Conservation (phyloP, 2,329 filamentous ascomycete genomes). For the Ascosphaera apis region DNA sequence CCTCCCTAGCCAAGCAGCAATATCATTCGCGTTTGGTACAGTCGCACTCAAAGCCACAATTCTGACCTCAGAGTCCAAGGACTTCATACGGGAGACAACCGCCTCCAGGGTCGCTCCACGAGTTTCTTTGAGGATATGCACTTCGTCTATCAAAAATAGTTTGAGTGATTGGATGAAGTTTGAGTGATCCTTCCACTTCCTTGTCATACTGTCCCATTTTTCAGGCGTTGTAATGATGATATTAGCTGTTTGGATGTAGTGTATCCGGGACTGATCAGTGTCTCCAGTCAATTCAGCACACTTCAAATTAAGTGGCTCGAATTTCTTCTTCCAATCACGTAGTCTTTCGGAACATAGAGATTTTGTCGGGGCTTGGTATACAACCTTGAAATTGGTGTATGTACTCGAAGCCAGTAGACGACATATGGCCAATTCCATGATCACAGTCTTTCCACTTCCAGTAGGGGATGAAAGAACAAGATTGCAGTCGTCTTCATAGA, state of each 20-base stretch:
- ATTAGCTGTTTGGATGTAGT: constrained; percentile 46
- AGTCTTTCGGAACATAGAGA: constrained; percentile 57
- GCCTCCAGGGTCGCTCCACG: constrained; percentile 63
- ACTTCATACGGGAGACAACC: constrained; percentile 73
- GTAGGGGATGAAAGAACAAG: constrained; percentile 63
- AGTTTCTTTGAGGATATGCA: constrained; percentile 61
- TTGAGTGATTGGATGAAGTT: constrained; percentile 53
- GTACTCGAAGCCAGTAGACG: constrained; percentile 35
- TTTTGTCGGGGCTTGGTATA: constrained; percentile 71
- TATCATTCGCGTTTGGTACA: constrained; percentile 58
- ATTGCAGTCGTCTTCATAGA: constrained; percentile 49
- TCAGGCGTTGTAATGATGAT: constrained; percentile 78
- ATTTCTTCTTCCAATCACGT: constrained; percentile 57
- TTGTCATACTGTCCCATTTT: constrained; percentile 77
- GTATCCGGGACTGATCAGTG: constrained; percentile 43
- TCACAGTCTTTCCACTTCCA: constrained; percentile 62
- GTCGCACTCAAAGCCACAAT: constrained; percentile 69
- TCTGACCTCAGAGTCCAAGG: constrained; percentile 47
- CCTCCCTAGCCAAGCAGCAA: constrained; percentile 57
- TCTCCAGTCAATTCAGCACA: constrained; percentile 68
- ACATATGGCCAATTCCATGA: constrained; percentile 66
- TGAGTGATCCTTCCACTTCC: constrained; percentile 64
- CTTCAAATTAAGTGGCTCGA: constrained; percentile 39
- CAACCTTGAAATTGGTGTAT: constrained; percentile 47
- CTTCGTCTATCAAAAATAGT: constrained; percentile 67